Percentiles rank a stretch among this genome's conserved stretches.
Evolutionary conservation across 2,329 filamentous ascomycete genomes (phyloP).

Genomic region (Juglanconis oblonga): DNA sequence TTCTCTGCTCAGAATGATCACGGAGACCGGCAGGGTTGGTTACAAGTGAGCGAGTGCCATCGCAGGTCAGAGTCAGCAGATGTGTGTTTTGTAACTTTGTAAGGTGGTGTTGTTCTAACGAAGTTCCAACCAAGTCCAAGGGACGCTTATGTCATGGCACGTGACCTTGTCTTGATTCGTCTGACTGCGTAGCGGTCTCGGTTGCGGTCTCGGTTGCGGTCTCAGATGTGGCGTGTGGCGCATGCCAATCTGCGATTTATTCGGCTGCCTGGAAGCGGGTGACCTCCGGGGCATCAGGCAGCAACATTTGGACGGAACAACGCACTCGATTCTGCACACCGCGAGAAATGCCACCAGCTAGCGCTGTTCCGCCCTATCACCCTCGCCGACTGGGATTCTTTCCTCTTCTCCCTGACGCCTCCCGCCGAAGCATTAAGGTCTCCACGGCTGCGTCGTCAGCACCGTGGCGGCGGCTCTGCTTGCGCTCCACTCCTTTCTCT

Average conservation of each 20-base stretch:
- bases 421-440: background rate
- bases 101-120: too few relatives aligned
- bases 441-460: background rate
- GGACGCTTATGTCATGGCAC: too few relatives aligned
- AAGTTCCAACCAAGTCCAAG: too few relatives aligned
- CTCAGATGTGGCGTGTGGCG: background rate
- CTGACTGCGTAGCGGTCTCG: too few relatives aligned
- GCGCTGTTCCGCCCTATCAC: background rate
- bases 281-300: background rate
- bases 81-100: too few relatives aligned
- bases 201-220: too few relatives aligned
- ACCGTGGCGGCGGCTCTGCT: background rate
- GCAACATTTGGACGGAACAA: slow-evolving; percentile 4
- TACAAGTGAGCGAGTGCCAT: too few relatives aligned
- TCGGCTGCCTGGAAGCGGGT: slow-evolving; percentile 4
- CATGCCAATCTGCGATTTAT: background rate
- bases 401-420: too few relatives aligned
- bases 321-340: background rate
- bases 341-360: background rate
- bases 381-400: too few relatives aligned
- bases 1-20: too few relatives aligned
- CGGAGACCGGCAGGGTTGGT: too few relatives aligned
- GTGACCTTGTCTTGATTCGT: background rate
- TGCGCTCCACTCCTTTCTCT: background rate
- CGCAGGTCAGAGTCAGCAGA: too few relatives aligned